Evolutionary conservation across 2,329 filamentous ascomycete genomes (phyloP).

Genomic region (Colletotrichum magnum): DNA sequence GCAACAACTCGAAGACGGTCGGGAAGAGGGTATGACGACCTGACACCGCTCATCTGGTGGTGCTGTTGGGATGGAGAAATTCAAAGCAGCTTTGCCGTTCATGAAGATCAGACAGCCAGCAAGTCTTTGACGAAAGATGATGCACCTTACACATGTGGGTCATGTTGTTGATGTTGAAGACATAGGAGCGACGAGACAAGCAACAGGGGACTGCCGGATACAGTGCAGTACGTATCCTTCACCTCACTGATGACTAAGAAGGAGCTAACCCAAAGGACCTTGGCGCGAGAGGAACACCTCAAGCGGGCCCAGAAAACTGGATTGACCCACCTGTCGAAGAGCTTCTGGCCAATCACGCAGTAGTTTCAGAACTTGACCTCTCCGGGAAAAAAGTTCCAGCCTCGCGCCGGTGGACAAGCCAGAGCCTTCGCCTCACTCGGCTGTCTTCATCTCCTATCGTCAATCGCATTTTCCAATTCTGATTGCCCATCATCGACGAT

Average conservation of each 20-base stretch:
- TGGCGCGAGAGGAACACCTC: slow-evolving; percentile 14
- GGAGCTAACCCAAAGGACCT: slow-evolving; percentile 11
- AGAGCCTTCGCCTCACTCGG: slow-evolving; percentile 33
- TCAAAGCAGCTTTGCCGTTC: too few relatives aligned
- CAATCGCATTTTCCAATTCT: slow-evolving; percentile 9
- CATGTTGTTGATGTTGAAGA: too few relatives aligned
- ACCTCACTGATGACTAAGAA: slow-evolving; percentile 1
- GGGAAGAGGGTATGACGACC: too few relatives aligned
- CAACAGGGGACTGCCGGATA: too few relatives aligned
- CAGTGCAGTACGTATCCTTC: too few relatives aligned
- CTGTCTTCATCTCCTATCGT: slow-evolving; percentile 31
- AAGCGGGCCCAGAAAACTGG: slow-evolving; percentile 16
- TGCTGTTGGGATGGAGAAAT: too few relatives aligned
- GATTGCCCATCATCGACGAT: slow-evolving; percentile 29
- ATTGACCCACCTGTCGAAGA: slow-evolving; percentile 3
- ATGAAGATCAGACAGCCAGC: too few relatives aligned
- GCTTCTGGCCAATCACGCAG: slow-evolving; percentile 24
- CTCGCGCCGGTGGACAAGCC: slow-evolving; percentile 32
- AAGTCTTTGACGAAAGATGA: too few relatives aligned
- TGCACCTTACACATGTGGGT: too few relatives aligned
- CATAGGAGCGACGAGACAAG: too few relatives aligned
- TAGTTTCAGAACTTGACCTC: slow-evolving; percentile 37
- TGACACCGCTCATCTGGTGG: too few relatives aligned
- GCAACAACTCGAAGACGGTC: too few relatives aligned
- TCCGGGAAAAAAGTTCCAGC: slow-evolving; percentile 42